Conservation (phyloP, 805 yeast genomes). For the Scheffersomyces stipitis region DNA sequence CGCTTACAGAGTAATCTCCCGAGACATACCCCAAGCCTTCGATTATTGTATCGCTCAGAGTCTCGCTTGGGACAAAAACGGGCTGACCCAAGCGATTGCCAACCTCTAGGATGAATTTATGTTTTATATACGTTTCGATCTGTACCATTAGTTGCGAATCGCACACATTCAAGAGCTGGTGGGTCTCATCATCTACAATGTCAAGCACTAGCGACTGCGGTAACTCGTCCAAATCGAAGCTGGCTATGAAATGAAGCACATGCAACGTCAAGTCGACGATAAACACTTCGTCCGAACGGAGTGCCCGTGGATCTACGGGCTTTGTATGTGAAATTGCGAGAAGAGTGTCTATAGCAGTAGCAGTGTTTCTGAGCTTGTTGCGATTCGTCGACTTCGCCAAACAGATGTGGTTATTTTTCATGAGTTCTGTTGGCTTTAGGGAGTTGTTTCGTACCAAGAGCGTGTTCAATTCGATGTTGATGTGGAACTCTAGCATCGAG, state of each 20-base stretch:
- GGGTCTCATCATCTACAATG: conserved; percentile 32
- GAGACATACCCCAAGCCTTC: conserved; percentile 3
- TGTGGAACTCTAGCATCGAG: conserved; percentile 17
- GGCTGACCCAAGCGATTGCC: conserved; percentile 1
- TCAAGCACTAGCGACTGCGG: no score
- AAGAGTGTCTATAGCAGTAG: not conserved
- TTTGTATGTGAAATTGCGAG: conserved; percentile 2
- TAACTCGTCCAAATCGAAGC: conserved; percentile 13
- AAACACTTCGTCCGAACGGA: conserved; percentile 27
- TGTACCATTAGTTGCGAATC: conserved; percentile 24
- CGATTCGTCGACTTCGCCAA: no score
- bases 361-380: conserved; percentile 5
- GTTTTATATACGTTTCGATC: conserved; percentile 27
- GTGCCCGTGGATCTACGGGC: conserved; percentile 4
- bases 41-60: conserved; percentile 6
- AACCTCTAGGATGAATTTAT: conserved; percentile 14
- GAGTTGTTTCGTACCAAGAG: conserved; percentile 28
- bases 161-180: conserved; percentile 25
- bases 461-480: conserved; percentile 37
- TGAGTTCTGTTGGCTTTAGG: conserved; percentile 32
- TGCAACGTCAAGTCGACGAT: conserved; percentile 29
- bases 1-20: conserved; percentile 9
- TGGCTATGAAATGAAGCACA: conserved; percentile 21
- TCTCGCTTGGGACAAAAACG: not conserved
- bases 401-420: conserved; percentile 33